These are phyloP conservation scores for Fusarium globosum DNA, from an alignment of 2,329 filamentous ascomycete genomes.

Conservation along the genomic window DNA sequence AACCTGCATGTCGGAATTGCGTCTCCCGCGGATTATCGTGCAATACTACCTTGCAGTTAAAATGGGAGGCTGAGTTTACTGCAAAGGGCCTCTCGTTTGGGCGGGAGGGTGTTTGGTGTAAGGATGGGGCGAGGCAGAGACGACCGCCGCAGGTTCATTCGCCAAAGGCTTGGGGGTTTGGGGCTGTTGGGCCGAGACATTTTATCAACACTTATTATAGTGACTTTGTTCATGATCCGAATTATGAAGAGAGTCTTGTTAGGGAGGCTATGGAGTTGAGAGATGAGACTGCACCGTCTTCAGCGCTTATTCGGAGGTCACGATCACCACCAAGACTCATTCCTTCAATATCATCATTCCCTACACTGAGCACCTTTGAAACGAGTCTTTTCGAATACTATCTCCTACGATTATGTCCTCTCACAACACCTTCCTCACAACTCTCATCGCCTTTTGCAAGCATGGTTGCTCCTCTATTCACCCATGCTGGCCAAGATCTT, in stretches of 20 bases:
- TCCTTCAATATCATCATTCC: constrained; percentile 24
- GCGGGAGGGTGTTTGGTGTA: constrained; percentile 46
- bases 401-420: constrained; percentile 33
- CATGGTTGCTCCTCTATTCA: constrained; percentile 38
- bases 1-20: constrained; percentile 36
- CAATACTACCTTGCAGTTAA: constrained; percentile 31
- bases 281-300: not conserved
- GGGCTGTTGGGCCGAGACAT: constrained; percentile 13
- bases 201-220: constrained; percentile 38
- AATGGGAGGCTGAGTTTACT: constrained; percentile 48
- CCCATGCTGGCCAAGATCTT: constrained; percentile 30
- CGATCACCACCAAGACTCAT: not conserved
- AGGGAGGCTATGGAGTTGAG: constrained; percentile 22
- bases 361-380: constrained; percentile 14
- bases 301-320: constrained; percentile 4
- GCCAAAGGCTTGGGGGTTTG: not conserved
- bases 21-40: constrained; percentile 25
- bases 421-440: constrained; percentile 36
- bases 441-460: constrained; percentile 32
- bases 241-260: constrained; percentile 25
- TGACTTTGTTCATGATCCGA: constrained; percentile 26
- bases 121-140: constrained; percentile 5
- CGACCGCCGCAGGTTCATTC: not conserved
- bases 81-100: constrained; percentile 45
- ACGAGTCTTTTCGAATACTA: constrained; percentile 39